These are phyloP conservation scores for Gnomoniopsis smithogilvyi DNA, from an alignment of 2,329 filamentous ascomycete species.

Conservation along the genomic window DNA sequence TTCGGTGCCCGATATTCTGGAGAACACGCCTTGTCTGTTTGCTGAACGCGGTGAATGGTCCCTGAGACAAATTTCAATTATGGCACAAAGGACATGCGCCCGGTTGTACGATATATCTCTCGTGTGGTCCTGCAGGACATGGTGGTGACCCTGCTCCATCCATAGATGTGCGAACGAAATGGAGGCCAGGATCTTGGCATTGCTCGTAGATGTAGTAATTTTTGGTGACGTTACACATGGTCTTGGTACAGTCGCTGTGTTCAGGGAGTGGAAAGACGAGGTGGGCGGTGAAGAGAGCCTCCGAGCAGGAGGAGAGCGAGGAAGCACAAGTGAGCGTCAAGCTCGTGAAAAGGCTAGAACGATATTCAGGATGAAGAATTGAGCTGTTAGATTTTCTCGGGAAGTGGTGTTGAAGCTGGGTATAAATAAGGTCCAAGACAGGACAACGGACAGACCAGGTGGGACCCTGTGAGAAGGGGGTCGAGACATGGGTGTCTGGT, in stretches of 20 bases:
- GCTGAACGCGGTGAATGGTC: not conserved
- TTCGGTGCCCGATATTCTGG: not conserved
- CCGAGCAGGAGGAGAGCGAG: not conserved
- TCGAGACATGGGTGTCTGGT: constrained; percentile 9
- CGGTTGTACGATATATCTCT: constrained; percentile 68
- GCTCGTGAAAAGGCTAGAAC: not conserved
- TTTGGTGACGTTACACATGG: constrained; percentile 65
- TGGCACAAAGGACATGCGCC: constrained; percentile 57
- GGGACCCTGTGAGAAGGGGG: constrained; percentile 2
- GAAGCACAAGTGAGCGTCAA: not conserved
- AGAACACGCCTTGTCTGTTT: not conserved
- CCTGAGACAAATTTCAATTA: not conserved
- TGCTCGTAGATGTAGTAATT: constrained; percentile 76
- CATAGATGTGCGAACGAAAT: constrained; percentile 68
- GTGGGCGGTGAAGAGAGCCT: not conserved
- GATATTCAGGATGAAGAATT: not conserved
- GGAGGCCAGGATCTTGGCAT: constrained; percentile 64
- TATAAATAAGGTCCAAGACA: constrained; percentile 10
- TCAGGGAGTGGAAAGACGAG: not conserved
- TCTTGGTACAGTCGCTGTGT: constrained; percentile 18
- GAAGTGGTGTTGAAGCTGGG: not conserved
- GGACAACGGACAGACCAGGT: constrained; percentile 3
- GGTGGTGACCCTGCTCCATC: constrained; percentile 60
- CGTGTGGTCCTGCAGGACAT: constrained; percentile 65
- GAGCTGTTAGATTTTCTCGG: not conserved